Base-by-base conservation (phyloP, 345 rosid species). In the Cardamine resedifolia region DNA sequence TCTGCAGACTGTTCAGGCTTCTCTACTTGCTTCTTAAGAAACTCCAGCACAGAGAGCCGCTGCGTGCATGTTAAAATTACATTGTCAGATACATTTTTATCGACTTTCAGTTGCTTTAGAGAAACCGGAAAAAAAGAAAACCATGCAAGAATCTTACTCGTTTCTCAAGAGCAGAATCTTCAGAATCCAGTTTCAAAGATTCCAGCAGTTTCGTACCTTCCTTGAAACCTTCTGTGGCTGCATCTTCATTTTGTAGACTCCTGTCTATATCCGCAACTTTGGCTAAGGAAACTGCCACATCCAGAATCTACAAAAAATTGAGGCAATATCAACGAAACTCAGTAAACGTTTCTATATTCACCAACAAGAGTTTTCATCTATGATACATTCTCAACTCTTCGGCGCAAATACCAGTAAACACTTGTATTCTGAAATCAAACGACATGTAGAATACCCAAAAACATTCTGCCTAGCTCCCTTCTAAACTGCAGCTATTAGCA, bases 231-330 rank as follows among this genome's bases (percentile, higher is more conserved):
- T 81, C 81, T 57, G 58, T 60, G 8, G 98, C 98, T 68, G 78
- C 78, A 77, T 78, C 84, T 79, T 86, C 90, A 8, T 86, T 80
- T 59, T 96, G 96, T 8, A 90, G 74, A 70, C 51, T 84, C 72
- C 89, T 82, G 81, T 91, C 97, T 0, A 84, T 94, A 70, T 95
- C 99, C 0, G 98, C 98, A 68, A 95, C 96, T 81, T 95, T 95
- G 70, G 97, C 96, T 12, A 91, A 89, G 58, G 98, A 95, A 63
- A 87, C 85, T n/a, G 91, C 96, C 58, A 91, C 84, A 80, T 91
- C 97, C 53, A 89, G 78, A 65, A 74, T 59, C 97, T 91, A 77
- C 24, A 62, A 34, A 21, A 39, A 12, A 11, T 10, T 28, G 45
- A 28, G 28, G 21, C 23, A 70, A n/a, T 36, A 26, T 48, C 30